phyloP scores from a whole-genome alignment of 106 monocot genomes.

The Ottelia alismoides region DNA sequence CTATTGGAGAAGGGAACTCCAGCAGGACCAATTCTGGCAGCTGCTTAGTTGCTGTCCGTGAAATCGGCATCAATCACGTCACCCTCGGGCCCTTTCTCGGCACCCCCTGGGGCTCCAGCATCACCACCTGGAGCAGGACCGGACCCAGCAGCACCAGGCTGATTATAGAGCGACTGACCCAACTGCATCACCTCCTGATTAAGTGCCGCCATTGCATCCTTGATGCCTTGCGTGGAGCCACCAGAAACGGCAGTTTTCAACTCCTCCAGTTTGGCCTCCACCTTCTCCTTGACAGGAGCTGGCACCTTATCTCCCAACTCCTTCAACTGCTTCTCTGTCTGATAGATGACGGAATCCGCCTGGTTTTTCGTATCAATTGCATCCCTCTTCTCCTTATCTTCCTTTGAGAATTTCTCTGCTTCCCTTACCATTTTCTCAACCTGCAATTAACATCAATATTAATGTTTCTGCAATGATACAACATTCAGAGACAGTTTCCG shows the following conservation, averaged over 20 bases:
- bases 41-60: conserved; percentile 57
- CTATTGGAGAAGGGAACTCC: too few species aligned
- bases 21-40: background rate
- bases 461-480: too few species aligned
- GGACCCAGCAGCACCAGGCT: conserved; percentile 30
- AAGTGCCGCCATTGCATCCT: conserved; percentile 57
- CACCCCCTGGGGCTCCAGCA: conserved; percentile 20
- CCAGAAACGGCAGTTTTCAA: conserved; percentile 61
- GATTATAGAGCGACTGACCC: conserved; percentile 78
- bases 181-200: conserved; percentile 92
- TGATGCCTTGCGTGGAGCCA: conserved; percentile 54
- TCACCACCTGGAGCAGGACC: too few species aligned
- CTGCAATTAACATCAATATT: too few species aligned
- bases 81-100: conserved; percentile 17
- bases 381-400: conserved; percentile 88
- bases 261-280: conserved; percentile 60
- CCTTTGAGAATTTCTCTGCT: conserved; percentile 76
- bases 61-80: conserved; percentile 86
- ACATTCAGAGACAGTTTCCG: too few species aligned
- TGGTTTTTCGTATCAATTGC: conserved; percentile 92
- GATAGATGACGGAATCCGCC: conserved; percentile 67
- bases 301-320: conserved; percentile 81
- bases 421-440: conserved; percentile 86
- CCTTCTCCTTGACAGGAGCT: conserved; percentile 57
- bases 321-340: conserved; percentile 87